These are phyloP conservation scores for Eucalyptus melliodora DNA, from an alignment of 345 rosid genomes.

Conservation along the genomic window DNA sequence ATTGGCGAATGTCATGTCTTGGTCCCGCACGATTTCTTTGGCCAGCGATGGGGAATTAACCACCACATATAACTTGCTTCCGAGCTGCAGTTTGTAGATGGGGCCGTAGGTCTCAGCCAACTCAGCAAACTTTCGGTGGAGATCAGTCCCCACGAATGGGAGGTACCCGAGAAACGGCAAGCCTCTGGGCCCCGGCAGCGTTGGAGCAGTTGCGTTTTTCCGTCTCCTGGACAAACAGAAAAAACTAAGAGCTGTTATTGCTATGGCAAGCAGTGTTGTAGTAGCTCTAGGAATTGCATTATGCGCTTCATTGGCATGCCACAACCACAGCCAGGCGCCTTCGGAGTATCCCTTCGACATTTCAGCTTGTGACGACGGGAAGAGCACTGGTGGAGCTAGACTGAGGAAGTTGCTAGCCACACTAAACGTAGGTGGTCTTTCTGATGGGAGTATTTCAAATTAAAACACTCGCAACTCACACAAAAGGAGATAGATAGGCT, in stretches of 20 bases:
- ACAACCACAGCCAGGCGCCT: neutral
- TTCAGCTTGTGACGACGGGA: neutral
- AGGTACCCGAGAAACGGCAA: slow-evolving; percentile 30
- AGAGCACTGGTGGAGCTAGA: neutral
- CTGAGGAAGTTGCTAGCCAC: neutral
- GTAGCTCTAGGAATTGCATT: neutral
- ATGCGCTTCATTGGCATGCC: neutral
- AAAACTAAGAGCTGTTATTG: neutral
- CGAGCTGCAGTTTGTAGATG: slow-evolving; percentile 23
- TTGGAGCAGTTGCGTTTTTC: neutral
- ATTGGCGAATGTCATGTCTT: neutral
- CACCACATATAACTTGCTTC: neutral
- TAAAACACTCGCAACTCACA: neutral
- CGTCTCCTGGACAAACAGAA: neutral
- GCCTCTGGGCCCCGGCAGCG: slow-evolving; percentile 20
- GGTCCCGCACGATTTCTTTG: neutral
- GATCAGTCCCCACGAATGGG: slow-evolving; percentile 16
- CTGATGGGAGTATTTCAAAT: too few species aligned
- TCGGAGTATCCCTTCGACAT: neutral
- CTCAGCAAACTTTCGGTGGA: slow-evolving; percentile 11
- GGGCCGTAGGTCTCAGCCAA: slow-evolving; percentile 13
- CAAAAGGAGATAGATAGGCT: too few species aligned
- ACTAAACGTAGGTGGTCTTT: neutral
- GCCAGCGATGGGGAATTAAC: neutral
- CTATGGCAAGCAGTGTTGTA: neutral